Evolutionary conservation across 2,329 filamentous ascomycete genomes (phyloP), one percentile per base, ranked within the genome.

Genomic region (Clarireedia homoeocarpa): DNA sequence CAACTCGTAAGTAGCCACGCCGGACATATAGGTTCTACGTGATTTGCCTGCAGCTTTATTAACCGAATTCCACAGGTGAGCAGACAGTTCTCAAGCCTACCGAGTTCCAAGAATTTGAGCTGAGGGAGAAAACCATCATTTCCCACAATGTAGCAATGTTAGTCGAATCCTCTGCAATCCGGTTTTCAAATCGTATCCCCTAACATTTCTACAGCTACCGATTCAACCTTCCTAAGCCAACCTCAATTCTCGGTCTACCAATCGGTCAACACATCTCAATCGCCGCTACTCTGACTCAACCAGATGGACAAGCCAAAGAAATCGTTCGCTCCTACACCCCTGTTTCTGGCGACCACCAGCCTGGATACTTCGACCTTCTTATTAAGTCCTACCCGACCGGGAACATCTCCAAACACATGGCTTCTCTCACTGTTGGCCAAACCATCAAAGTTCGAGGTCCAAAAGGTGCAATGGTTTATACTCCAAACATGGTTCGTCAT

Each of bases 251-350:
- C 68, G 94, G 94, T 69, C 88, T 97, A 45, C 92, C 94, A 64
- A 97, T 97, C 76, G 94, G 94, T 70, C 94, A 99, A 77, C 94
- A 99, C 79, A 96, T 99, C 75, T 96, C 92, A 61, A 90, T 99
- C 70, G 89, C 88, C 64, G 92, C 91, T 55, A 83, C 81, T 56
- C 82, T 91, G 59, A 67, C 73, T 45, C 82, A 85, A 67, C 60
- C 65, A 27, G 84, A 89, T 66, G 90, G 89, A 70, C 79, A 80
- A 66, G 77, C 77, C 63, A 92, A 94, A 75, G 88, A 95, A 70
- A 86, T 95, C 62, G 85, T 95, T 54, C 88, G 91, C 68, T 95
- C 89, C 23, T 96, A 96, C 78, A 96, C 91, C 10, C 91, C 91
- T 58, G 90, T 95, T 72, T 91, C 88, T 46, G 90, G 88, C 65